A percentile compares a stretch with the other conserved stretches of the same genome.
phyloP scores from a whole-genome alignment of 257 asterid genomes.

The Sherardia arvensis region DNA sequence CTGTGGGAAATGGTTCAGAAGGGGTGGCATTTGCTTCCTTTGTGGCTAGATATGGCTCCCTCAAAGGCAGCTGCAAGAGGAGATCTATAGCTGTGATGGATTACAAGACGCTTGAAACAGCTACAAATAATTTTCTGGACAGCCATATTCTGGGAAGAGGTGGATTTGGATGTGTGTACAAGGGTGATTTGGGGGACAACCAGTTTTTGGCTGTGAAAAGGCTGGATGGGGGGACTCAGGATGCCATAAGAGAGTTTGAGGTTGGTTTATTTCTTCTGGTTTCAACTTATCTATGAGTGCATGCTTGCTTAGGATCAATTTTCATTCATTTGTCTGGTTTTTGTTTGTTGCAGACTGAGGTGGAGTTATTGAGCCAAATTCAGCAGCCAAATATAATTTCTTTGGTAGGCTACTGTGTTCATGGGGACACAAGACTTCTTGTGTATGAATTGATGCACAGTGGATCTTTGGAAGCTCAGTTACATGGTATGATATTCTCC shows the following conservation, averaged over 20 bases:
- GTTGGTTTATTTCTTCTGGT: conserved; percentile 18
- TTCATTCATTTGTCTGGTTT: background rate
- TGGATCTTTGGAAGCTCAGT: conserved; percentile 64
- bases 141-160: conserved; percentile 51
- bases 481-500: conserved; percentile 42
- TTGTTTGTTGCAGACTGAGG: conserved; percentile 48
- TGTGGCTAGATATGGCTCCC: conserved; percentile 20
- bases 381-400: conserved; percentile 61
- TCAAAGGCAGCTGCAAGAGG: conserved; percentile 16
- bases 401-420: conserved; percentile 52
- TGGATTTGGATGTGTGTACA: conserved; percentile 70
- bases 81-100: conserved; percentile 37
- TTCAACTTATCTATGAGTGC: background rate
- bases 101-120: conserved; percentile 42
- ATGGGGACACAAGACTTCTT: conserved; percentile 52
- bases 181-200: conserved; percentile 40
- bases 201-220: conserved; percentile 57
- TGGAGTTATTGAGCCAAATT: conserved; percentile 50
- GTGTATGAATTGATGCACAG: conserved; percentile 55
- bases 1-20: conserved; percentile 17
- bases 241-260: conserved; percentile 51
- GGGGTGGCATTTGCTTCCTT: conserved; percentile 23
- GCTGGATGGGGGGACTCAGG: conserved; percentile 28
- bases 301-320: background rate
- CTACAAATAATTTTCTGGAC: conserved; percentile 43